Evolutionary conservation across 805 yeast genomes (phyloP).

Genomic region (Saccharomycopsis javanensis): DNA sequence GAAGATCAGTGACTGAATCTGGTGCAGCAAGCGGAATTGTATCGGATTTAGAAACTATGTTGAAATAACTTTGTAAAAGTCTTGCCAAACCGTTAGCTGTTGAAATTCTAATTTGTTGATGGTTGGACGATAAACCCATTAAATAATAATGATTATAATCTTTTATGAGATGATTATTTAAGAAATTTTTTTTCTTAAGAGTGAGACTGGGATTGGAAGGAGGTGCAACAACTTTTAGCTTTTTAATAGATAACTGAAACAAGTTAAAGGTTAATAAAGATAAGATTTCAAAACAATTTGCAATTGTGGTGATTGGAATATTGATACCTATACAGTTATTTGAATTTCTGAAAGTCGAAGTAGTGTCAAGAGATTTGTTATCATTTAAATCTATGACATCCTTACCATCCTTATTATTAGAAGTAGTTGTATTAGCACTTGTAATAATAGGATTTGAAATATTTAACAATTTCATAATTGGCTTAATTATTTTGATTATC

Average conservation of each 20-base stretch:
- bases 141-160: slow-evolving; percentile 13
- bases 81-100: slow-evolving; percentile 31
- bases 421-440: background rate
- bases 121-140: slow-evolving; percentile 15
- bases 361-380: slow-evolving; percentile 6
- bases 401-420: slow-evolving; percentile 2
- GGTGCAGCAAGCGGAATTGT: background rate
- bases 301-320: slow-evolving; percentile 15
- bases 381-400: slow-evolving; percentile 12
- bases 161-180: slow-evolving; percentile 16
- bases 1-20: slow-evolving; percentile 20
- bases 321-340: slow-evolving; percentile 12
- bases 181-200: slow-evolving; percentile 15
- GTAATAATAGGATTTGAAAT: background rate
- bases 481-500: slow-evolving; percentile 14
- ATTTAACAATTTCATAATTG: slow-evolving; percentile 7
- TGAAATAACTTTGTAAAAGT: slow-evolving; percentile 20
- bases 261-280: slow-evolving; percentile 7
- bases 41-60: background rate
- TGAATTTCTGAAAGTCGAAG: slow-evolving; percentile 8
- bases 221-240: background rate
- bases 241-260: slow-evolving; percentile 8
- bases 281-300: slow-evolving; percentile 15
- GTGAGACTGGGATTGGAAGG: slow-evolving; percentile 8
- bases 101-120: slow-evolving; percentile 20